Evolutionary conservation across 2,329 filamentous ascomycete genomes (phyloP).

Genomic region (Neonectria coccinea): DNA sequence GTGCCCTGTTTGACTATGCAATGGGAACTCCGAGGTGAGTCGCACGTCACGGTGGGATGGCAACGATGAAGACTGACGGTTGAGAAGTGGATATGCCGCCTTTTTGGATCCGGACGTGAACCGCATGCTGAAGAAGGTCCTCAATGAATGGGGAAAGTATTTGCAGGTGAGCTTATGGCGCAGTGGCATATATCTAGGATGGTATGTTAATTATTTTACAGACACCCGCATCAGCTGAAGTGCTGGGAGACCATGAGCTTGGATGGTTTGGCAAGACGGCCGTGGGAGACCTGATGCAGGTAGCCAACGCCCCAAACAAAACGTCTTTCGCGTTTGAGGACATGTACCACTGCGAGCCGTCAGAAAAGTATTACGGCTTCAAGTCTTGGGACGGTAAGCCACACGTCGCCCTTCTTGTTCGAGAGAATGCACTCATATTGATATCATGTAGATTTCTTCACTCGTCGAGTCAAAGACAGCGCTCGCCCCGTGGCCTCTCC

Average conservation of each 20-base stretch:
- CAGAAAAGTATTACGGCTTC: constrained; percentile 67
- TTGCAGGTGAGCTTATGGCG: constrained; percentile 53
- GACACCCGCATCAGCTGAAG: constrained; percentile 66
- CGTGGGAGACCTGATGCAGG: constrained; percentile 60
- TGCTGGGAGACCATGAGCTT: constrained; percentile 55
- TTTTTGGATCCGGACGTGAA: constrained; percentile 68
- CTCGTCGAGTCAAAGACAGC: constrained; percentile 63
- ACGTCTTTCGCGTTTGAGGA: constrained; percentile 62
- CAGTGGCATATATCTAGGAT: background rate
- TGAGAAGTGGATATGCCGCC: constrained; percentile 59
- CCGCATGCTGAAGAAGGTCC: constrained; percentile 63
- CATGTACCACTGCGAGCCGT: constrained; percentile 70
- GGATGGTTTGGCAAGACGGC: constrained; percentile 69
- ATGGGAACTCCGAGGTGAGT: constrained; percentile 64
- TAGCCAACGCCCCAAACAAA: constrained; percentile 60
- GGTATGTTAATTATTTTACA: constrained; percentile 30
- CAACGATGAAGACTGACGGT: constrained; percentile 37
- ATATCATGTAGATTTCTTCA: constrained; percentile 68
- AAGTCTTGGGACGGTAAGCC: constrained; percentile 72
- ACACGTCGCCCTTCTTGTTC: background rate
- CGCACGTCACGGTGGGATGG: background rate
- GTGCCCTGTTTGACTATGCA: constrained; percentile 66
- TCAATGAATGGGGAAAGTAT: constrained; percentile 69
- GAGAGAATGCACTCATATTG: background rate
- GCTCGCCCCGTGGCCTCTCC: constrained; percentile 69